Evolutionary conservation across 345 rosid species (phyloP), one percentile per base, ranked within the genome.

Genomic region (Populus davidiana): DNA sequence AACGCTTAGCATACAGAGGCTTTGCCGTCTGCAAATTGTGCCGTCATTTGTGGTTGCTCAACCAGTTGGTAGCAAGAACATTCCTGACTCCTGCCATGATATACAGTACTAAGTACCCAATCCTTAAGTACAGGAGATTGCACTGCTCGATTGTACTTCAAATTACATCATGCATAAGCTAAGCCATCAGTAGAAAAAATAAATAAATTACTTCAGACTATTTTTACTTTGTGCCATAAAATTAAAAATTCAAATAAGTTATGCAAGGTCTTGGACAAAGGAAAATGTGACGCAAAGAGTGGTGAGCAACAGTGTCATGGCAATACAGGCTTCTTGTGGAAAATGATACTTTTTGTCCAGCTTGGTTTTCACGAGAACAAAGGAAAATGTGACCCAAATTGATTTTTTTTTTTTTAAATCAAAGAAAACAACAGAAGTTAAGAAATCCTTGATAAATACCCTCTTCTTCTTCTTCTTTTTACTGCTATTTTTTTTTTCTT

Each of bases 221-320:
- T n/a, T 54, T 54, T 0, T 20, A 9, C 7, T 41, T 47, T 14
- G 29, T 54, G n/a, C 29, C 63, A 2, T n/a, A 10, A 10, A 56
- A 56, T n/a, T 18, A 20, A 2, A 52, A 52, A 18, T 41, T 1
- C 0, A 41, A 41, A 41, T 10, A 41, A 10, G 44, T 9, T 56
- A 56, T 23, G 2, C 0, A n/a, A n/a, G n/a, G 63, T 56, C 63
- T 1, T n/a, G 27, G 63, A 56, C 27, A 2, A 4, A 11, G 25
- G 25, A 10, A 56, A 20, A 9, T n/a, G 6, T 9, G 63, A 56
- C 9, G 13, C 27, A n/a, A n/a, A n/a, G 63, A 9, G 25, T n/a
- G 63, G 1, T n/a, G 63, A 56, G 5, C 8, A 2, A 1, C 11
- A 0, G 0, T 1, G 1, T 8, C 12, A 1, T 1, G 1, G 62